phyloP scores from a whole-genome alignment of 768 basidiomycete genomes.

The Pilatotrama ljubarskyi region DNA sequence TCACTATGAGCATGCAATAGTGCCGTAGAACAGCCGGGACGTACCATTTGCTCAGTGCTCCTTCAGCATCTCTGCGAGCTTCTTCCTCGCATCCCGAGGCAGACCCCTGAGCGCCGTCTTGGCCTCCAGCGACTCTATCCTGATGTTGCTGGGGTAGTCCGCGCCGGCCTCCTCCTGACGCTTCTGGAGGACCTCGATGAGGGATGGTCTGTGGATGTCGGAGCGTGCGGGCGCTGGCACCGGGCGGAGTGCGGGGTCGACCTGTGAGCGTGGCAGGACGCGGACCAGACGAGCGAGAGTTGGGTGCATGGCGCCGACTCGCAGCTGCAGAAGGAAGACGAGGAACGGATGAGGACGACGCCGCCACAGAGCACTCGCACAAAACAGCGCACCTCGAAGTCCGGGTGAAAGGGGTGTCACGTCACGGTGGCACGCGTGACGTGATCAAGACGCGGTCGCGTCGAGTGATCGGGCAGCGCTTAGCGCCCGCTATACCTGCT shows the following conservation, averaged over 20 bases:
- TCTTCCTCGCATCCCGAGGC: constrained; percentile 37
- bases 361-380: neutral
- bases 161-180: constrained; percentile 40
- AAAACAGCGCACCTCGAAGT: neutral
- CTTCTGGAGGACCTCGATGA: constrained; percentile 44
- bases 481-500: neutral
- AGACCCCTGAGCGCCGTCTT: constrained; percentile 42
- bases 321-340: neutral
- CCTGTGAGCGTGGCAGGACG: constrained; percentile 38
- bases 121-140: constrained; percentile 47
- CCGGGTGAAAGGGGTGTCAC: neutral
- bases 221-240: constrained; percentile 26
- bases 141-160: constrained; percentile 49
- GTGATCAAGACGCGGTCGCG: constrained; percentile 4
- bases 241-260: constrained; percentile 28
- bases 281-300: constrained; percentile 37
- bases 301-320: constrained; percentile 31
- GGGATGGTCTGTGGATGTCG: constrained; percentile 29
- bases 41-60: constrained; percentile 26
- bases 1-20: neutral
- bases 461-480: neutral
- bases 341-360: neutral
- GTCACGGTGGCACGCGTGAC: neutral
- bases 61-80: constrained; percentile 40
- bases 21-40: neutral